Percentiles rank a stretch among this genome's conserved stretches.
Conservation (phyloP, 768 basidiomycete species). For the Rhodotorula kratochvilovae region DNA sequence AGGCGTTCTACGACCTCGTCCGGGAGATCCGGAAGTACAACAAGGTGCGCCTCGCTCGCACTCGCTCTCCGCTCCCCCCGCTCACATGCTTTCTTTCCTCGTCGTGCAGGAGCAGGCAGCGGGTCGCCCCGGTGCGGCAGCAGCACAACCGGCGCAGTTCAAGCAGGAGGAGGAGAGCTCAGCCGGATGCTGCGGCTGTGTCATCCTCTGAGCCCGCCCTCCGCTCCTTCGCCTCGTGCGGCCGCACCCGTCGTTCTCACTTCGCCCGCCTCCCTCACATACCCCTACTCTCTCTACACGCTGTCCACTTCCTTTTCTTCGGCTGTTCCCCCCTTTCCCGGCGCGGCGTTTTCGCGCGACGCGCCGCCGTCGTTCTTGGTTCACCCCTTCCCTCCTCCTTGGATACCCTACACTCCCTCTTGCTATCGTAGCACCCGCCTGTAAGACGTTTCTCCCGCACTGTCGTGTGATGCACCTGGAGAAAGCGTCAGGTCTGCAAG, state of each 20-base stretch:
- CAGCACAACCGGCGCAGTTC: constrained; percentile 31
- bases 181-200: constrained; percentile 42
- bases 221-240: not conserved
- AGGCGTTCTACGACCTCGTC: constrained; percentile 51
- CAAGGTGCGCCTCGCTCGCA: constrained; percentile 44
- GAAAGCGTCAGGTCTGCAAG: too few relatives aligned
- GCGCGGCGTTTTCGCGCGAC: too few relatives aligned
- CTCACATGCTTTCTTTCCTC: not conserved
- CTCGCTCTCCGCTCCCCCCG: not conserved
- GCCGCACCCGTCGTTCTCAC: not conserved
- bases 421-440: too few relatives aligned
- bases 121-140: constrained; percentile 36
- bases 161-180: constrained; percentile 34
- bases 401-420: not conserved
- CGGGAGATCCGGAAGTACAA: constrained; percentile 50
- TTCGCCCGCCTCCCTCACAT: not conserved
- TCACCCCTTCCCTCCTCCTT: not conserved
- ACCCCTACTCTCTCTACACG: not conserved
- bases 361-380: too few relatives aligned
- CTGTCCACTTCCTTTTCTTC: not conserved
- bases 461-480: too few relatives aligned
- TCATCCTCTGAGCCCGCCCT: constrained; percentile 29
- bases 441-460: too few relatives aligned
- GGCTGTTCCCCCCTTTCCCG: not conserved
- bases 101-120: constrained; percentile 39